Evolutionary conservation across 305 asterid genomes (phyloP).

Genomic region (Petunia hybrid): DNA sequence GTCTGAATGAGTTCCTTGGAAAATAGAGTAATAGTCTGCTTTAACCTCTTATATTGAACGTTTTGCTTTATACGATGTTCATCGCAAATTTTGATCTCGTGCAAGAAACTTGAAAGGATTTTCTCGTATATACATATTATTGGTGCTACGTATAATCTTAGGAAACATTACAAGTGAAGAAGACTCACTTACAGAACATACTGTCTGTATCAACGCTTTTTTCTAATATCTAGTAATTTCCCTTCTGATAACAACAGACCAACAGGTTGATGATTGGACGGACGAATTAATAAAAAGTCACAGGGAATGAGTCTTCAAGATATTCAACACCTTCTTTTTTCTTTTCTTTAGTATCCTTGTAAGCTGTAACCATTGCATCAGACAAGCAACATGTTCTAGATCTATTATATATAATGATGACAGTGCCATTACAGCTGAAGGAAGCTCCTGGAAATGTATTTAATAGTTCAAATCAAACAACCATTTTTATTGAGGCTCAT

Average conservation of each 20-base stretch:
- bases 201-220: neutral
- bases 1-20: no score
- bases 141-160: neutral
- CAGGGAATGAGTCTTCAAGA: no score
- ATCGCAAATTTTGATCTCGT: no score
- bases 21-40: no score
- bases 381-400: neutral
- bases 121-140: neutral
- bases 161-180: neutral
- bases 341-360: no score
- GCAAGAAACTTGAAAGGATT: no score
- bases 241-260: neutral
- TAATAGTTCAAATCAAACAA: no score
- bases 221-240: neutral
- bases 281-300: no score
- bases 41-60: no score
- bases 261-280: neutral
- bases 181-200: neutral
- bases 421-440: neutral
- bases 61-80: no score
- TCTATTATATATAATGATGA: neutral
- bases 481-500: neutral
- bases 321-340: no score
- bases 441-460: neutral
- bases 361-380: neutral